These are phyloP conservation scores for Eucalyptus pumila DNA, from an alignment of 345 rosid genomes.

Conservation along the genomic window DNA sequence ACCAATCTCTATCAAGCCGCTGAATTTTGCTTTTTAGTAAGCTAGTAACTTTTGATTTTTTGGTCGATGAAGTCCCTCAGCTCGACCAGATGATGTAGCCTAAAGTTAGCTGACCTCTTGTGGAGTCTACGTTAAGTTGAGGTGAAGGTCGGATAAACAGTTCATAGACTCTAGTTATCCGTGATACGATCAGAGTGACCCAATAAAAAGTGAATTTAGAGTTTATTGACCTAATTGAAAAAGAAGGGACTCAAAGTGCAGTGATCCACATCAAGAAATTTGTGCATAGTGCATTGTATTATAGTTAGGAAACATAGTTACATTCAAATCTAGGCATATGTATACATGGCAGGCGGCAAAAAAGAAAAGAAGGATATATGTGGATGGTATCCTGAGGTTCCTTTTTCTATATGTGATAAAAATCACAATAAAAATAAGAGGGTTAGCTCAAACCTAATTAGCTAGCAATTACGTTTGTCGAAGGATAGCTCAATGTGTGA, in stretches of 20 bases:
- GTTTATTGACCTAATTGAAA: background rate
- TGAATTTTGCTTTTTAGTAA: background rate
- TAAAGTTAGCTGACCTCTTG: background rate
- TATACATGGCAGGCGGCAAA: background rate
- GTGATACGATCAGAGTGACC: background rate
- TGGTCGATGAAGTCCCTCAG: background rate
- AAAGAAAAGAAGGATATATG: background rate
- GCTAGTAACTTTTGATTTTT: background rate
- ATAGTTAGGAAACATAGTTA: background rate
- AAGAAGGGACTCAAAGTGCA: background rate
- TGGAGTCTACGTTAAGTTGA: background rate
- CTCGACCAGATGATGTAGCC: background rate
- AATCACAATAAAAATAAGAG: background rate
- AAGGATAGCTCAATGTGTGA: too few species aligned
- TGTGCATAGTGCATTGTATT: background rate
- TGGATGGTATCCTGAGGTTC: background rate
- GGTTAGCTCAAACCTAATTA: too few species aligned
- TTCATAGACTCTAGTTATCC: background rate
- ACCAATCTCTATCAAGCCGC: background rate
- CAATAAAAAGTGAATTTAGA: background rate
- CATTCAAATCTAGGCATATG: background rate
- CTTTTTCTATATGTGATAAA: background rate
- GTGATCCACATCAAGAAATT: background rate
- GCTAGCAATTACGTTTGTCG: too few species aligned
- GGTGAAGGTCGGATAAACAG: background rate